A percentile compares a stretch with the other conserved stretches of the same genome.
phyloP scores from a whole-genome alignment of 2,329 filamentous ascomycete species.

The Bipolaris gigantea region DNA sequence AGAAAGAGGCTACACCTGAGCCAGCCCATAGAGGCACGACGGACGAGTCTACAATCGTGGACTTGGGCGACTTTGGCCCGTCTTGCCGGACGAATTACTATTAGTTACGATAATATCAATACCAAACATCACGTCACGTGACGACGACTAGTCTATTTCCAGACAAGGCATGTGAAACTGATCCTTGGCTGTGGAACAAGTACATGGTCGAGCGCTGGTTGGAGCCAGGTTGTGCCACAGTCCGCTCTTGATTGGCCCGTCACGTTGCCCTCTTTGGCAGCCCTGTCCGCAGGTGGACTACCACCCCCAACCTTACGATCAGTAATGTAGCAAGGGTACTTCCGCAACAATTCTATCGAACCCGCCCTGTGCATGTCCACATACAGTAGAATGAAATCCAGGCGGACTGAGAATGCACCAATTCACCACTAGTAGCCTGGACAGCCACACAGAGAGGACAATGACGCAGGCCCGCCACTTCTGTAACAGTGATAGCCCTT shows the following conservation, averaged over 20 bases:
- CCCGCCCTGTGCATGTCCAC: not conserved
- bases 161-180: not conserved
- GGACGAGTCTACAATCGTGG: not conserved
- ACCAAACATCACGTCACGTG: not conserved
- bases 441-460: not conserved
- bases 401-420: not conserved
- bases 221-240: not conserved
- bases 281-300: not conserved
- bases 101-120: conserved; percentile 10
- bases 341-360: not conserved
- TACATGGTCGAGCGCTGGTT: not conserved
- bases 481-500: conserved; percentile 10
- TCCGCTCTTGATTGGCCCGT: not conserved
- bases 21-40: not conserved
- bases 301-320: not conserved
- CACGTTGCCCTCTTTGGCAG: not conserved
- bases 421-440: not conserved
- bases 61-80: not conserved
- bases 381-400: not conserved
- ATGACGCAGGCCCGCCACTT: conserved; percentile 14
- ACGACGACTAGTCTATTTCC: too few species aligned
- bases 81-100: conserved; percentile 2
- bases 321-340: not conserved
- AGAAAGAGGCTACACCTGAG: conserved; percentile 3
- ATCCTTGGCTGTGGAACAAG: not conserved